Conservation (phyloP, 2,329 filamentous ascomycete species). For the Didymella segeticola region DNA sequence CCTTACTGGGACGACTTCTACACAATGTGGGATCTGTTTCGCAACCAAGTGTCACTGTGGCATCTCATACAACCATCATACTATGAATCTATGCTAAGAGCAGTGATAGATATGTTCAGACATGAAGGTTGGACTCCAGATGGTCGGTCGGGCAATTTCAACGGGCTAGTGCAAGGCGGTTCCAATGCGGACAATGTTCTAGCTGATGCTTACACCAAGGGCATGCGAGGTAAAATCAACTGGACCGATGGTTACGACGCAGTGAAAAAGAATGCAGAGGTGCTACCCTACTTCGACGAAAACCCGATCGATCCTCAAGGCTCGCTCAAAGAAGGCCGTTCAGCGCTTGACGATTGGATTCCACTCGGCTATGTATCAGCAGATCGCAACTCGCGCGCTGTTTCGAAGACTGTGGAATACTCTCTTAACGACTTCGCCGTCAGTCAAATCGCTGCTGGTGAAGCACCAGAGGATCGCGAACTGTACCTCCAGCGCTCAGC, state of each 20-base stretch:
- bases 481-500: conserved; percentile 49
- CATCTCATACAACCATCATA: conserved; percentile 70
- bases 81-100: conserved; percentile 71
- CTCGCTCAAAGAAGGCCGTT: conserved; percentile 52
- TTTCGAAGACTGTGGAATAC: conserved; percentile 54
- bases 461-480: conserved; percentile 49
- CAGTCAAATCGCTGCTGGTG: conserved; percentile 49
- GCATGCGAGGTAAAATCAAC: conserved; percentile 66
- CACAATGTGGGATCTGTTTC: conserved; percentile 76
- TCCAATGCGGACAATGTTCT: conserved; percentile 57
- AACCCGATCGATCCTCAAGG: conserved; percentile 46
- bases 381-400: conserved; percentile 46
- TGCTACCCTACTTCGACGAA: conserved; percentile 48
- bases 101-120: conserved; percentile 67
- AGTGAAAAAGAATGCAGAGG: conserved; percentile 74
- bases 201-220: conserved; percentile 72
- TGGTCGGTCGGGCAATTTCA: conserved; percentile 62
- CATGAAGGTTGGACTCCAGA: conserved; percentile 75
- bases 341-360: conserved; percentile 54
- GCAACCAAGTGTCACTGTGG: conserved; percentile 56
- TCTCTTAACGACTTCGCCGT: conserved; percentile 54
- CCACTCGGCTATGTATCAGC: conserved; percentile 51
- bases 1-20: conserved; percentile 75
- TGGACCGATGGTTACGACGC: conserved; percentile 76
- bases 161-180: conserved; percentile 59